Base-by-base conservation (phyloP, 441 rosid species). In the Melastoma candidum region DNA sequence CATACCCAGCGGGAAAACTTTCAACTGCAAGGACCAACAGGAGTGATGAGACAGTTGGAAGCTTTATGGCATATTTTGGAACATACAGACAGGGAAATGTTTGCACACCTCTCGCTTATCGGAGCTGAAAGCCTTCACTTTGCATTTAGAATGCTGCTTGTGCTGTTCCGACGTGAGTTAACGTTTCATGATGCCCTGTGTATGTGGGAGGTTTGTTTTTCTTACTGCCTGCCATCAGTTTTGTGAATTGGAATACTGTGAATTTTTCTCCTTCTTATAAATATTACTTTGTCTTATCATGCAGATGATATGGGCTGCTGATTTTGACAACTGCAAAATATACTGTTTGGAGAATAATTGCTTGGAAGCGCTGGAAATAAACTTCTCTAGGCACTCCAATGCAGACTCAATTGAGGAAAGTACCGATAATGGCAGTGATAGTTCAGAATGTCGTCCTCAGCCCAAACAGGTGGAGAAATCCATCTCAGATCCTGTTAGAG, bases 221-320 rank as follows among this genome's bases (percentile, higher is more conserved):
- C 41, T 32, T 32, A 2, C 41, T 32, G 41, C 8, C 1, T 32
- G 41, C 41, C 8, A 32, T 32, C 8, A 32, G 5, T 4, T 32
- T 32, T 4, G 22, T 17, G 22, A 17, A 17, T 32, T 32, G 41
- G 41, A 3, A 32, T 32, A 32, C 41, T 32, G 7, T 2, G 41
- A 8, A 32, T 32, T 32, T 32, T 32, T 32, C 8, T 32, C 41
- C 43, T 12, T 45, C 14, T 36, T 36, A n/a, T 26, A 11, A 3
- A 45, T 52, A 17, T 52, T 12, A 52, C 46, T 36, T 52, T 52
- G 26, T 9, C 43, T 52, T 52, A 14, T 13, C 17, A 70, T 68
- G 64, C 78, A 90, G 97, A 90, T 90, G 96, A 84, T 90, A 90
- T 90, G 97, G 97, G 97, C 96, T 68, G 95, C 95, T 68, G 97